Evolutionary conservation across 2,329 filamentous ascomycete species (phyloP), one percentile per base, ranked within the genome.

Genomic region (Aureobasidium sp.): DNA sequence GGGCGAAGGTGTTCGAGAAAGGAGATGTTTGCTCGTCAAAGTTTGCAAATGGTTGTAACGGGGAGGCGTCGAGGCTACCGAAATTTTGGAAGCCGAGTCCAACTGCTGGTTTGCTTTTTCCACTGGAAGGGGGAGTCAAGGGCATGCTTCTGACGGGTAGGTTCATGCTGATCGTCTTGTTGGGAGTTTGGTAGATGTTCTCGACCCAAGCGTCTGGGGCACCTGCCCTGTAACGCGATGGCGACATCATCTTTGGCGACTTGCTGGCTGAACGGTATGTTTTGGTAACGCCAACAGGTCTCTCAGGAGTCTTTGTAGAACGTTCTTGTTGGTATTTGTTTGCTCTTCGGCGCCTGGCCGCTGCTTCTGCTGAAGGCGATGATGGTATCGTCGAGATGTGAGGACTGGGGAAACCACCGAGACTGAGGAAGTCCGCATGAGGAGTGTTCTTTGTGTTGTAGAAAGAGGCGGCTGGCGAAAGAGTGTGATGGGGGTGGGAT

Each of bases 401-500:
- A 48, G 71, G 71, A 47, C 70, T 72, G 30, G 71, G 70, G 63
- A 67, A 67, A 32, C 71, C 71, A 54, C 70, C 70, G 11, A 72
- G 66, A 62, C 71, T 73, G 36, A 72, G 63, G 44, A 73, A 73
- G 63, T 73, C 71, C n/a, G 69, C 68, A 60, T 73, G 69, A 41
- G 69, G 71, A 42, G 69, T 68, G 13, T 69, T 66, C 16, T 69
- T 65, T 32, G 50, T 49, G 27, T 62, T 61, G 36, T 37, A 58
- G 42, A 47, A 58, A 29, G 42, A 45, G 6, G 42, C 13, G n/a
- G 42, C 41, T 5, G 30, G 54, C 30, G 36, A 58, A 42, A 34
- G 29, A n/a, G 25, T 34, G 60, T 42, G 57, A n/a, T 11, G 41
- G 25, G 21, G 21, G 21, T 48, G 45, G n/a, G 10, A 27, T n/a